phyloP scores from a whole-genome alignment of 1,284 basidiomycete species.

The Apiotrichum brassicae region DNA sequence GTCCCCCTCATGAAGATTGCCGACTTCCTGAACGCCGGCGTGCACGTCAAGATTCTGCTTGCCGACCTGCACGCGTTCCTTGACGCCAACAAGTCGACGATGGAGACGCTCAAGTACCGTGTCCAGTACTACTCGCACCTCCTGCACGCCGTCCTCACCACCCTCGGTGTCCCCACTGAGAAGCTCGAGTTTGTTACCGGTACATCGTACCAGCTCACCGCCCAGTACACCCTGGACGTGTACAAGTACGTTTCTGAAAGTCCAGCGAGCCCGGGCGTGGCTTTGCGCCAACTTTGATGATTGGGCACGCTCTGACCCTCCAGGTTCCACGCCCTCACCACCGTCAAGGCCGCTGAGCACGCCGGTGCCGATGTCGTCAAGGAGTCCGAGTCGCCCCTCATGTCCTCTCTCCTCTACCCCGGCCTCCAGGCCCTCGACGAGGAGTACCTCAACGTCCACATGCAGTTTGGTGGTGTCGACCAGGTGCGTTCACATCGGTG shows the following conservation, averaged over 20 bases:
- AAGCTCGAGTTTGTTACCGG: constrained; percentile 81
- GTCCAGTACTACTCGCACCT: constrained; percentile 86
- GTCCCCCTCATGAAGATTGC: constrained; percentile 93
- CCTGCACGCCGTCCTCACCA: constrained; percentile 72
- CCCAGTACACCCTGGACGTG: constrained; percentile 91
- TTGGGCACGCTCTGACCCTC: neutral
- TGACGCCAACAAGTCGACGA: constrained; percentile 93
- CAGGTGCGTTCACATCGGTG: constrained; percentile 56
- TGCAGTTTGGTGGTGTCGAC: constrained; percentile 97
- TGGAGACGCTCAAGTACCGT: constrained; percentile 85
- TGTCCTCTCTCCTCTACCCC: constrained; percentile 91
- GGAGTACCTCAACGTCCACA: constrained; percentile 90
- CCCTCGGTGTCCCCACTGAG: constrained; percentile 84
- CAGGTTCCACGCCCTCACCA: constrained; percentile 73
- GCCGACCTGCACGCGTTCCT: constrained; percentile 99
- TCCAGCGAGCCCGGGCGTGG: too few relatives aligned
- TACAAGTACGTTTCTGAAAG: constrained; percentile 57
- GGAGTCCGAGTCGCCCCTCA: constrained; percentile 84
- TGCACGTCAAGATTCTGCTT: constrained; percentile 80
- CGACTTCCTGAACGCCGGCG: constrained; percentile 88
- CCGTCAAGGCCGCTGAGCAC: constrained; percentile 91
- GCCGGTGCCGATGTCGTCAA: constrained; percentile 99
- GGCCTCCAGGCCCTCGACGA: constrained; percentile 96
- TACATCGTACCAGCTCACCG: constrained; percentile 71
- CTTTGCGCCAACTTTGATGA: too few relatives aligned